Evolutionary conservation across 2,329 filamentous ascomycete genomes (phyloP).

Genomic region (Xylaria multiplex): DNA sequence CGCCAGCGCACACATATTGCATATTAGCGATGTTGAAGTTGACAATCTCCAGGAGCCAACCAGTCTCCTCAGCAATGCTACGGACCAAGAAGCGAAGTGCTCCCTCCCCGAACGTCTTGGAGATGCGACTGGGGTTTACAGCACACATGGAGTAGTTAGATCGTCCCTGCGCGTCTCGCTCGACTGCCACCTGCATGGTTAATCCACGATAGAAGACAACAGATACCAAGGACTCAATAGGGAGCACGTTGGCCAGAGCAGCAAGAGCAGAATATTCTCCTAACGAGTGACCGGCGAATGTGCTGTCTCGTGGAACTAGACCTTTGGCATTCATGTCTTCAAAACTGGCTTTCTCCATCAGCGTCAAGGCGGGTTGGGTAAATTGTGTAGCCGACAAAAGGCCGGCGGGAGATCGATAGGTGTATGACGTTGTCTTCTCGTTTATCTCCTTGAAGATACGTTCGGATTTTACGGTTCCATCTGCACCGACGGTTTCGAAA

Average conservation of each 20-base stretch:
- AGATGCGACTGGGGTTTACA: constrained; percentile 97
- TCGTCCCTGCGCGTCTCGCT: constrained; percentile 89
- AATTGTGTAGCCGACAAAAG: constrained; percentile 97
- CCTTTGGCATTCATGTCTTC: constrained; percentile 96
- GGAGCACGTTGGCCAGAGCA: constrained; percentile 97
- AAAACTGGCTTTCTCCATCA: constrained; percentile 99
- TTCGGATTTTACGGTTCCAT: constrained; percentile 95
- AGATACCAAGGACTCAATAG: constrained; percentile 97
- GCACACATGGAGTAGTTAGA: constrained; percentile 99
- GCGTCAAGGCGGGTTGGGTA: constrained; percentile 93
- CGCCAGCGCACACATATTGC: constrained; percentile 78
- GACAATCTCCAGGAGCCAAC: constrained; percentile 98
- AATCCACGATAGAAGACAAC: constrained; percentile 99
- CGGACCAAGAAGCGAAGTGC: constrained; percentile 96
- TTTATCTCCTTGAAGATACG: constrained; percentile 99
- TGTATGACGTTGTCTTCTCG: constrained; percentile 94
- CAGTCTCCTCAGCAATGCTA: constrained; percentile 92
- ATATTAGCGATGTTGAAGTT: constrained; percentile 88
- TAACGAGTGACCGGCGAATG: constrained; percentile 96
- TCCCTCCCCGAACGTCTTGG: constrained; percentile 98
- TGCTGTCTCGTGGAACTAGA: constrained; percentile 93
- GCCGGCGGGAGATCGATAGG: constrained; percentile 93
- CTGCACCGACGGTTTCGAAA: constrained; percentile 94
- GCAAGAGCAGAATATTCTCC: constrained; percentile 98
- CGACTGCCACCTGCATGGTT: constrained; percentile 99